Conservation (phyloP, 2,329 filamentous ascomycete genomes). For the Chaetomiaceae sp. region DNA sequence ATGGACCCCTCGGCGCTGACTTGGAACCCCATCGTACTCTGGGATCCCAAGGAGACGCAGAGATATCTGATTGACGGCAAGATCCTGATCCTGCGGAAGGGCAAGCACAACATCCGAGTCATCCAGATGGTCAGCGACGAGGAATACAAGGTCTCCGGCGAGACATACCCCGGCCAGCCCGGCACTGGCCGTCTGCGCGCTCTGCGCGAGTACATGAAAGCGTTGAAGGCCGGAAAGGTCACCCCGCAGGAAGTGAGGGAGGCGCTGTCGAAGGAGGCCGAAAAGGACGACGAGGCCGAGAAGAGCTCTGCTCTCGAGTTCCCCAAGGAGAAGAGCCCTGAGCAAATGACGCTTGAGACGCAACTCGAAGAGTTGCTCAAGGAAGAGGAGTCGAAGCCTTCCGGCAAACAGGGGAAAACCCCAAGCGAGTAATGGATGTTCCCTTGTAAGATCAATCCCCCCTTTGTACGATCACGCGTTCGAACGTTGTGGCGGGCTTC, state of each 20-base stretch:
- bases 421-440: no score
- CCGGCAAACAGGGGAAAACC: no score
- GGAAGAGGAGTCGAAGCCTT: background rate
- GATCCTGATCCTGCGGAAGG: conserved; percentile 56
- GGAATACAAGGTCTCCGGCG: conserved; percentile 45
- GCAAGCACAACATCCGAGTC: conserved; percentile 59
- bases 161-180: conserved; percentile 50
- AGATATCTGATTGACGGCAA: conserved; percentile 57
- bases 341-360: conserved; percentile 19
- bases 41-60: conserved; percentile 51
- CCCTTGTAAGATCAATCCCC: no score
- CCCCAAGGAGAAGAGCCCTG: conserved; percentile 23
- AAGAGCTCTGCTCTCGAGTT: conserved; percentile 19
- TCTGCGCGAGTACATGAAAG: conserved; percentile 36
- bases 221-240: conserved; percentile 28
- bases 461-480: no score
- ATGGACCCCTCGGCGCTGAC: conserved; percentile 40
- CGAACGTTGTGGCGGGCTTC: no score
- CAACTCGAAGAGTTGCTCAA: conserved; percentile 21
- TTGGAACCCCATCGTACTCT: conserved; percentile 58
- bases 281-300: background rate
- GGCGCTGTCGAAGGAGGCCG: conserved; percentile 4
- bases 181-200: conserved; percentile 44
- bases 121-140: conserved; percentile 55
- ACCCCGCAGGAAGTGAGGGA: conserved; percentile 28